Evolutionary conservation across 768 basidiomycete species (phyloP).

Genomic region (Lyophyllum semitale): DNA sequence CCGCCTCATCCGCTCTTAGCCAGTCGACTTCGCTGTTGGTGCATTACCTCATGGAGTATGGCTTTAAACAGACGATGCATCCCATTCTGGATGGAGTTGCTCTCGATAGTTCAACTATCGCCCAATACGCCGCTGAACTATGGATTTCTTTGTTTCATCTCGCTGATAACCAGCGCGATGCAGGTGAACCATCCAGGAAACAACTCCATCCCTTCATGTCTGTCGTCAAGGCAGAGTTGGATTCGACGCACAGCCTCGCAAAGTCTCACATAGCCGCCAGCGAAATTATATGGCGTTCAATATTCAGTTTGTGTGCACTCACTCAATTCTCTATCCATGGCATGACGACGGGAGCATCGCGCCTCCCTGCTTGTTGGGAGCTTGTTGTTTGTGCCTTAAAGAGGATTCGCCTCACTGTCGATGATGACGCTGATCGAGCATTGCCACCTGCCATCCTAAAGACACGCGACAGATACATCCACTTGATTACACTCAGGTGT

Average conservation of each 20-base stretch:
- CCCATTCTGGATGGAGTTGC: constrained; percentile 34
- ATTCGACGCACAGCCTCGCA: constrained; percentile 18
- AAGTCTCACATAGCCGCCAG: constrained; percentile 44
- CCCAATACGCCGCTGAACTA: constrained; percentile 55
- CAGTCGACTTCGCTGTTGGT: constrained; percentile 43
- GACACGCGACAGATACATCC: constrained; percentile 72
- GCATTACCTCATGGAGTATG: constrained; percentile 52
- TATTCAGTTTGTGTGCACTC: constrained; percentile 70
- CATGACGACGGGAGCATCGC: constrained; percentile 33
- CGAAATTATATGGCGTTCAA: constrained; percentile 72
- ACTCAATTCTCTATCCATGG: constrained; percentile 73
- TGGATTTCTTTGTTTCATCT: constrained; percentile 79
- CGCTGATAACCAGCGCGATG: constrained; percentile 26
- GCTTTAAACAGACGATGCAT: constrained; percentile 47
- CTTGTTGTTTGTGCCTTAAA: constrained; percentile 59
- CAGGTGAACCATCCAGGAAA: constrained; percentile 13
- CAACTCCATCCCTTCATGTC: constrained; percentile 46
- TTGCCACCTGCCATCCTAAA: constrained; percentile 39
- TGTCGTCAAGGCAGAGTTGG: constrained; percentile 36
- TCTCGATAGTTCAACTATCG: constrained; percentile 37
- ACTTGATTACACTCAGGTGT: constrained; percentile 69
- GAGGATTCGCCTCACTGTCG: constrained; percentile 55
- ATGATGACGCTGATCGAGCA: constrained; percentile 42
- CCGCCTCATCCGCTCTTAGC: constrained; percentile 20
- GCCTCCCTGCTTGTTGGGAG: constrained; percentile 65